These are phyloP conservation scores for Avena insularis DNA, from an alignment of 176 grass and related monocot species.

Conservation along the genomic window DNA sequence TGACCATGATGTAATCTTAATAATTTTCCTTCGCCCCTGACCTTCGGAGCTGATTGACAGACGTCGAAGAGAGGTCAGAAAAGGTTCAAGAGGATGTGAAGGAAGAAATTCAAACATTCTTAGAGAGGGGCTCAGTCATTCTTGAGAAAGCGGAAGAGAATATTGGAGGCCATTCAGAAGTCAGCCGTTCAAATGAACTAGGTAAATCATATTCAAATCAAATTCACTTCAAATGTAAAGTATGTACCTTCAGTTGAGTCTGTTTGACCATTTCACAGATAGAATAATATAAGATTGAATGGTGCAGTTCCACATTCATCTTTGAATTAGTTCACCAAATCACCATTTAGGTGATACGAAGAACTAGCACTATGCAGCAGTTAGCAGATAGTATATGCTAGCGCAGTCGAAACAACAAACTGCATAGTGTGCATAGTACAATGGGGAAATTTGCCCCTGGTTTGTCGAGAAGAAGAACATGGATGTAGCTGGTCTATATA, in stretches of 20 bases:
- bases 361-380: not conserved
- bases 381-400: not conserved
- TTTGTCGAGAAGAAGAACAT: slow-evolving; percentile 6
- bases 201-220: slow-evolving; percentile 47
- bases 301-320: not conserved
- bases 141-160: slow-evolving; percentile 51
- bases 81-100: slow-evolving; percentile 50
- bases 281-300: not conserved
- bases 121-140: slow-evolving; percentile 38
- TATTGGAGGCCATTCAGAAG: slow-evolving; percentile 37
- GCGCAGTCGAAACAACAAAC: not conserved
- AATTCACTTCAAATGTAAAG: slow-evolving; percentile 31
- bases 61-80: slow-evolving; percentile 30
- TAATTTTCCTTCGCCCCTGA: slow-evolving; percentile 18
- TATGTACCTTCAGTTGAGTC: not conserved
- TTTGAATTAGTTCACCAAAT: not conserved
- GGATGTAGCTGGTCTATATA: slow-evolving; percentile 6
- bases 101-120: slow-evolving; percentile 43
- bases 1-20: slow-evolving; percentile 33
- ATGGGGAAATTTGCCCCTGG: not conserved
- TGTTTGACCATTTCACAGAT: not conserved
- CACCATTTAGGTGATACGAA: not conserved
- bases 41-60: slow-evolving; percentile 32
- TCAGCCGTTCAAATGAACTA: slow-evolving; percentile 35
- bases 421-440: not conserved